Base-by-base conservation (phyloP, 2,329 filamentous ascomycete genomes). In the Juglanconis sp. region DNA sequence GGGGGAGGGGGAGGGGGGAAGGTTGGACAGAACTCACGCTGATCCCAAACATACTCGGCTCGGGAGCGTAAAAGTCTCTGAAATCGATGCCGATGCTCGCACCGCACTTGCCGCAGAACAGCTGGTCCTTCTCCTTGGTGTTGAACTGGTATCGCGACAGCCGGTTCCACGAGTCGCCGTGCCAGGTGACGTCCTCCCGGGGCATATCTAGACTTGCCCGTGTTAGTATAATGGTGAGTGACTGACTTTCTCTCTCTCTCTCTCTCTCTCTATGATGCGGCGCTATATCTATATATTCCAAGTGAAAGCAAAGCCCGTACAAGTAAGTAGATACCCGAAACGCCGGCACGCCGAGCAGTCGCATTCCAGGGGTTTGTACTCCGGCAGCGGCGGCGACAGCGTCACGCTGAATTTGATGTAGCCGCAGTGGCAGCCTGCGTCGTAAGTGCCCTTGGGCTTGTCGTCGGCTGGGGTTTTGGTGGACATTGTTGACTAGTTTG, bases 341-440 rank as follows among this genome's bases (percentile, higher is more conserved):
- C 79, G 74, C 1, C 71, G 68, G 66, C 81, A 84, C 60, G 79
- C 78, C 40, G 81, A 84, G 69, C 82, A 85, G 66, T 78, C 81
- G 73, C 82, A 85, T 24, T 76, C 67, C n/a, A 78, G 51, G 4
- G 82, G 74, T 61, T 74, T 70, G 63, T 79, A 72, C 64, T 79
- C 70, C 4, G 76, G 72, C 34, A 84, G 72, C 32, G 79, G 76
- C 31, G 81, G 80, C 35, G 77, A 78, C 49, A 84, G 73, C 24
- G 74, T 77, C 34, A 82, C 72, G 13, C 74, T 73, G 65, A 82
- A 79, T 61, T 75, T 71, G 61, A 85, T 74, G 56, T 76, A 76
- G 49, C 80, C 81, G 69, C 82, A 84, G 67, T 84, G 81, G 64
- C 81, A 85, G 58, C 76, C 77, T 10, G 74, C 79, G 50, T 77